Evolutionary conservation across 768 basidiomycete genomes (phyloP), one percentile per base, ranked within the genome.

Genomic region (Russula emetica): DNA sequence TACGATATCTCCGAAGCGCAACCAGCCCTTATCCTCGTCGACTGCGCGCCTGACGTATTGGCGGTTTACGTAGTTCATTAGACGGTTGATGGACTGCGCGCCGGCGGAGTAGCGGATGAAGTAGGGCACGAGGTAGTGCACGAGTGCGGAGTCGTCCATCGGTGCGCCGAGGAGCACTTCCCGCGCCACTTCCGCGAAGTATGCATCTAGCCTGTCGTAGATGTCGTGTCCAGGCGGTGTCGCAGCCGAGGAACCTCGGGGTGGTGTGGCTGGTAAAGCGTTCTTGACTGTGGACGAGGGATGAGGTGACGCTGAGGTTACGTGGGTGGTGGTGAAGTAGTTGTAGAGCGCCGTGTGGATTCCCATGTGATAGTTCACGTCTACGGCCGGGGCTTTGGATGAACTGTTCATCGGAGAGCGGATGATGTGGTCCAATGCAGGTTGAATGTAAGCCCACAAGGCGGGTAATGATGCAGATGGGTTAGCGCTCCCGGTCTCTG

Each of bases 321-420:
- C 53, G n/a, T 57, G 38, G 56, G 13, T 67, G 64, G 13, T 67
- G 64, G 77, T 79, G 76, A 78, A 85, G 82, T 89, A 90, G 76
- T 90, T 88, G 78, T 91, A 90, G 61, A 85, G 84, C n/a, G 88
- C 86, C 22, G 88, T 88, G 73, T 90, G 87, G 45, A 90, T 85
- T 63, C 87, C 87, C 72, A 87, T 83, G 70, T 90, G 88, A 68
- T 88, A 87, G 30, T 76, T 80, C 61, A 87, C 80, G 67, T 89
- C 88, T 69, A 90, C 84, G 14, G 85, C 77, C 40, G 89, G 88
- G 7, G 86, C 83, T 71, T 86, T 88, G 66, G 77, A 74, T 56
- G 77, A 67, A 66, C 80, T 77, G 71, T 86, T 85, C 34, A 83
- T 81, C 32, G 87, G 81, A n/a, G 82, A 82, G 67, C 85, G 85